Percentiles rank a stretch among this genome's conserved stretches.
Evolutionary conservation across 2,329 filamentous ascomycete genomes (phyloP).

Genomic region (Lizonia empirigonia): DNA sequence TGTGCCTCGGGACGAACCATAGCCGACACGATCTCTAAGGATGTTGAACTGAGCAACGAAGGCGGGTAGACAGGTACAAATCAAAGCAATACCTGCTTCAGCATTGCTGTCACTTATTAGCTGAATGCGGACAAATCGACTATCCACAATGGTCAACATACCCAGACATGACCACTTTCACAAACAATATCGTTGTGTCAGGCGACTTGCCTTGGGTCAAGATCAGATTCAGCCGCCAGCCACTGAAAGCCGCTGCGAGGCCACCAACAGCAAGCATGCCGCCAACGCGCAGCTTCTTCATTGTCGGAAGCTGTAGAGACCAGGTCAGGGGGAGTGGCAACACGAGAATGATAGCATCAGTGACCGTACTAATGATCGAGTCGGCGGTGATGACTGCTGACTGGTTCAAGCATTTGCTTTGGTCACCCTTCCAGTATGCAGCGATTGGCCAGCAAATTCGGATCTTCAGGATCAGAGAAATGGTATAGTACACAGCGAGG

Average conservation of each 20-base stretch:
- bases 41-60: slow-evolving; percentile 17
- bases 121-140: not conserved
- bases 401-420: slow-evolving; percentile 40
- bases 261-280: slow-evolving; percentile 41
- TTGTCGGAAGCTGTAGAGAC: slow-evolving; percentile 33
- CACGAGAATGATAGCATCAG: slow-evolving; percentile 44
- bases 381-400: slow-evolving; percentile 44
- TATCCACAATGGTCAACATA: not conserved
- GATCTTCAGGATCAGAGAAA: slow-evolving; percentile 9
- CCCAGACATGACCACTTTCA: slow-evolving; percentile 17
- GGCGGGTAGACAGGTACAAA: slow-evolving; percentile 21
- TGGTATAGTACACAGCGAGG: slow-evolving; percentile 15
- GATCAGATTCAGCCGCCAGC: slow-evolving; percentile 32
- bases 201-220: slow-evolving; percentile 12
- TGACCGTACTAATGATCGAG: slow-evolving; percentile 40
- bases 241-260: slow-evolving; percentile 36
- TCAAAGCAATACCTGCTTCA: slow-evolving; percentile 20
- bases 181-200: slow-evolving; percentile 14
- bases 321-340: slow-evolving; percentile 44
- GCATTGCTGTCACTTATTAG: slow-evolving; percentile 17
- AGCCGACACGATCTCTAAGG: slow-evolving; percentile 11
- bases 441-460: slow-evolving; percentile 25
- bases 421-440: slow-evolving; percentile 26
- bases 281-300: slow-evolving; percentile 45
- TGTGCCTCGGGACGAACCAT: slow-evolving; percentile 9